Base-by-base conservation (phyloP, 805 yeast species). In the Yamadazyma sp. region DNA sequence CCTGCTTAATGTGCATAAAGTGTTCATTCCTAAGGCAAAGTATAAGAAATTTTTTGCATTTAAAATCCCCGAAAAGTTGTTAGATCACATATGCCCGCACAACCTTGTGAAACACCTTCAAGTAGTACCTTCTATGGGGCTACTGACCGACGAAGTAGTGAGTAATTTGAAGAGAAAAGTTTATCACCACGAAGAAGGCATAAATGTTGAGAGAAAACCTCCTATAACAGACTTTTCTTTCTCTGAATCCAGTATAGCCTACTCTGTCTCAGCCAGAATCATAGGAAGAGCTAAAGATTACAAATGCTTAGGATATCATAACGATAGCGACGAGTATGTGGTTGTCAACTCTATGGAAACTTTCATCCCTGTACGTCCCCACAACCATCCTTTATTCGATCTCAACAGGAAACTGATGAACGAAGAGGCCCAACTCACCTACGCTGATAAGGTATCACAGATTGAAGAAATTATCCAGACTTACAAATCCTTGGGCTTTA, bases 31-130 rank as follows among this genome's bases (percentile, higher is more conserved):
- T 2, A 47, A 50, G 26, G 49, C 55, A 14, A 55, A 60, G 6
- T 67, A 67, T 41, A 67, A 67, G 46, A 64, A 64, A 44, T 67
- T 64, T 44, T 67, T 67, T 47, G 55, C 64, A 6, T 67, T 67
- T 49, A 60, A 56, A 31, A 35, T 67, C 10, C 73, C 73, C 0
- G 63, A 57, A 37, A 59, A 57, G 33, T 46, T 65, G 20, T 48
- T 67, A 15, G 71, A 67, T 31, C 53, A 59, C 41, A 34, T 51
- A 9, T 67, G 72, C 50, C 48, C 50, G 9, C 70, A 65, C 45
- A 52, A 59, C 17, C 50, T 64, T 14, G 59, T 59, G 8, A 59
- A 62, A 33, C 73, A 67, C 48, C 47, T 65, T 16, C 66, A 61
- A 39, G 36, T 67, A 9, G 67, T 67, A 0, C 67, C 67, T 4